Conservation (phyloP, 345 rosid species). For the Syzygium jambos region DNA sequence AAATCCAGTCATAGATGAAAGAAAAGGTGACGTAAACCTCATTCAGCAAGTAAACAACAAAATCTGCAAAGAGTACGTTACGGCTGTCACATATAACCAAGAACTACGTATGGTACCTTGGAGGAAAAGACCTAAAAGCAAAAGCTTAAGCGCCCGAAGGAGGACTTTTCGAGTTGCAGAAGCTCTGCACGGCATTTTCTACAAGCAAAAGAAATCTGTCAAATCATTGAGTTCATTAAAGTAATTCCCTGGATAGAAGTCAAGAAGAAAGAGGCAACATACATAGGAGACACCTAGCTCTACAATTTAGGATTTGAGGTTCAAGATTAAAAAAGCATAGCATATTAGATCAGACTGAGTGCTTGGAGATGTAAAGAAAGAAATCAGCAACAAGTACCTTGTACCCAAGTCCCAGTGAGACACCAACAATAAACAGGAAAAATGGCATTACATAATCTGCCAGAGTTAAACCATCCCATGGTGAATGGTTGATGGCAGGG, state of each 20-base stretch:
- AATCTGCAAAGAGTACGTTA: background rate
- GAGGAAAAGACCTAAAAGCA: conserved; percentile 58
- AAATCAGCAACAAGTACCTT: conserved; percentile 37
- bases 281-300: background rate
- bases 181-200: conserved; percentile 48
- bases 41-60: background rate
- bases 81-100: background rate
- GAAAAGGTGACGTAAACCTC: background rate
- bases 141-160: conserved; percentile 47
- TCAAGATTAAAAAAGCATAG: background rate
- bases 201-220: background rate
- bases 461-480: conserved; percentile 82
- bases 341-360: background rate
- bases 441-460: conserved; percentile 96
- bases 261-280: background rate
- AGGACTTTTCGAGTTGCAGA: conserved; percentile 64
- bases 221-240: background rate
- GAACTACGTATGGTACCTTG: conserved; percentile 41
- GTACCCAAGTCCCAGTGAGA: conserved; percentile 63
- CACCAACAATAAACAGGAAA: conserved; percentile 86
- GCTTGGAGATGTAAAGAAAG: background rate
- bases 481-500: conserved; percentile 80
- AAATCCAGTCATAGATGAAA: background rate
- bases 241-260: background rate
- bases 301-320: background rate